phyloP scores from a whole-genome alignment of 306 rosid genomes.

The Sphenostylis stenocarpa region DNA sequence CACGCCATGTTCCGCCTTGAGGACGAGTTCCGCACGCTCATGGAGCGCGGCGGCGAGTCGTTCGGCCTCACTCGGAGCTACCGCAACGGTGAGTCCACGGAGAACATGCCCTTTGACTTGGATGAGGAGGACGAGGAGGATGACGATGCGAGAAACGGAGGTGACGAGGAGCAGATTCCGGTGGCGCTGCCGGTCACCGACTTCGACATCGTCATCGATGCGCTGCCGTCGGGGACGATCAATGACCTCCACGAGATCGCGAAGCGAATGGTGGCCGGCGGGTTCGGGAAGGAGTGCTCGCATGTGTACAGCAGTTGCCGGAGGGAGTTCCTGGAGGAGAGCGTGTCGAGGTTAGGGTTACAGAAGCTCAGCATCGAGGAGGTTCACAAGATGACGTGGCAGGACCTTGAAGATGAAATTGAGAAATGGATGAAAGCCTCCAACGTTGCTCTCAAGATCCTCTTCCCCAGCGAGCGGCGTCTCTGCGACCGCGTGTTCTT shows the following conservation, averaged over 20 bases:
- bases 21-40: slow-evolving; percentile 85
- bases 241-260: slow-evolving; percentile 91
- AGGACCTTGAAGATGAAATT: slow-evolving; percentile 83
- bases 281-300: slow-evolving; percentile 87
- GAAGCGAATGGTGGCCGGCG: slow-evolving; percentile 87
- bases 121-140: slow-evolving; percentile 59
- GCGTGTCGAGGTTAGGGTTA: slow-evolving; percentile 80
- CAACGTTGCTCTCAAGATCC: slow-evolving; percentile 67
- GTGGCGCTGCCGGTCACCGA: slow-evolving; percentile 72
- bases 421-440: slow-evolving; percentile 84
- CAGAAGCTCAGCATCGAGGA: slow-evolving; percentile 89
- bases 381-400: slow-evolving; percentile 86
- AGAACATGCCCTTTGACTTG: slow-evolving; percentile 58
- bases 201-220: slow-evolving; percentile 77
- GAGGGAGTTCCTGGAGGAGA: slow-evolving; percentile 86
- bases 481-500: slow-evolving; percentile 79
- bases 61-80: slow-evolving; percentile 54
- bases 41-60: slow-evolving; percentile 91
- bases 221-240: slow-evolving; percentile 77
- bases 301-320: slow-evolving; percentile 84
- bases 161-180: slow-evolving; percentile 58
- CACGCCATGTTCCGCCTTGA: slow-evolving; percentile 88
- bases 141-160: slow-evolving; percentile 20
- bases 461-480: slow-evolving; percentile 83
- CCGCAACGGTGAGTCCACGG: slow-evolving; percentile 52